Percentiles rank a stretch among this genome's conserved stretches.
phyloP scores from a whole-genome alignment of 2,329 filamentous ascomycete species.

The Fusarium liriodendri region DNA sequence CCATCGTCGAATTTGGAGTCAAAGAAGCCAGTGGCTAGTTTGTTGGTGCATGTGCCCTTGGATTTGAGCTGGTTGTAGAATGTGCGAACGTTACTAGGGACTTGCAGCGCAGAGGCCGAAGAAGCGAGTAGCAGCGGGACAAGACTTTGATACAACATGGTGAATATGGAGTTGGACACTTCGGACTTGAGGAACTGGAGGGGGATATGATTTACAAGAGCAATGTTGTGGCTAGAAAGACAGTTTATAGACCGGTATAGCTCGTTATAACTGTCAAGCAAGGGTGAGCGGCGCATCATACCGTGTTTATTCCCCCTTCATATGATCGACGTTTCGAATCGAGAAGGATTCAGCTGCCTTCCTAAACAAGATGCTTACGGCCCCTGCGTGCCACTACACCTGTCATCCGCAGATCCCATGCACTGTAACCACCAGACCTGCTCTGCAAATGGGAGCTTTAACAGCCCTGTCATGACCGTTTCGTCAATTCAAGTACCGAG shows the following conservation, averaged over 20 bases:
- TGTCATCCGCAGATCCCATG: not conserved
- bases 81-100: conserved; percentile 11
- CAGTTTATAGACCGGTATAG: not conserved
- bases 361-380: not conserved
- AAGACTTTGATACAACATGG: conserved; percentile 6
- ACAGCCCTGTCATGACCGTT: not conserved
- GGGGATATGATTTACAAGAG: not conserved
- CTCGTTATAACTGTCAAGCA: not conserved
- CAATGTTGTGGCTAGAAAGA: not conserved
- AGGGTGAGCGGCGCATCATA: not conserved
- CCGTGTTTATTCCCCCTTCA: not conserved
- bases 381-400: not conserved
- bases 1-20: conserved; percentile 22
- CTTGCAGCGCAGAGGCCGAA: conserved; percentile 2
- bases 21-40: conserved; percentile 21
- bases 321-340: not conserved
- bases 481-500: not conserved
- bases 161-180: not conserved
- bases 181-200: not conserved
- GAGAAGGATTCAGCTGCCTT: not conserved
- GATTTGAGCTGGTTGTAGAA: conserved; percentile 25
- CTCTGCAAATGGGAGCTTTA: not conserved
- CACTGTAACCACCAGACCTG: not conserved
- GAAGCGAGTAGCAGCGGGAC: conserved; percentile 8
- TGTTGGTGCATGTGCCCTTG: conserved; percentile 15